A percentile compares a stretch with the other conserved stretches of the same genome.
These are phyloP conservation scores for Obba rivulosa DNA, from an alignment of 768 basidiomycete genomes.

Conservation along the genomic window DNA sequence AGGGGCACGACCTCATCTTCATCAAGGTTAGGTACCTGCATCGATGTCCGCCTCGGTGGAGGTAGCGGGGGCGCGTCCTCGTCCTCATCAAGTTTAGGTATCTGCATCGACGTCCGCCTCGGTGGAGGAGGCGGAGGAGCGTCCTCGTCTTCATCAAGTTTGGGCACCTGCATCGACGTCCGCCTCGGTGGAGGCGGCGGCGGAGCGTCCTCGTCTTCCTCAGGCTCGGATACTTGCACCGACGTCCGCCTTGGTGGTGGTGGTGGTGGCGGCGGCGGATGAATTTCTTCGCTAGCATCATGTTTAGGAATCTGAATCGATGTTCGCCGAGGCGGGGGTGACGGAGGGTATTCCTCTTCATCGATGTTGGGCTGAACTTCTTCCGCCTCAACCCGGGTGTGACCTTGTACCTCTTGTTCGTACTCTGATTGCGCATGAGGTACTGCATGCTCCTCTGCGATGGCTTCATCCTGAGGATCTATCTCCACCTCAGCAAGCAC, in stretches of 20 bases:
- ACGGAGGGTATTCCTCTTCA: background rate
- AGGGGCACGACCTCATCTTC: too few relatives aligned
- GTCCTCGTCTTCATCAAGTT: slow-evolving; percentile 1
- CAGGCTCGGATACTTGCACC: background rate
- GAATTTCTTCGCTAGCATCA: background rate
- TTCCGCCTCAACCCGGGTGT: background rate
- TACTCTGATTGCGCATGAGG: background rate
- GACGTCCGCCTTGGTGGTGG: background rate
- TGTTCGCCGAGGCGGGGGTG: background rate
- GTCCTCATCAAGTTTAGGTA: too few relatives aligned
- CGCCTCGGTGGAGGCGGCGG: slow-evolving; percentile 14
- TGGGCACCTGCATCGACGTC: background rate
- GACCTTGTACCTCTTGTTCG: background rate
- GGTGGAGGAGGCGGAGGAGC: slow-evolving; percentile 10
- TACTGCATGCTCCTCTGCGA: background rate
- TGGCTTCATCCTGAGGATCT: background rate
- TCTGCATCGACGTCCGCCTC: slow-evolving; percentile 2
- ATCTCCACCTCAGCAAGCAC: too few relatives aligned
- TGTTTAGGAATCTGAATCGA: background rate
- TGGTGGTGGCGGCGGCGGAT: background rate
- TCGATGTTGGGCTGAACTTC: background rate
- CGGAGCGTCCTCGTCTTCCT: background rate
- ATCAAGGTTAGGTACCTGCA: too few relatives aligned
- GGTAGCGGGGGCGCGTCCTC: too few relatives aligned
- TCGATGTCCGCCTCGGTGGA: too few relatives aligned